Conservation (phyloP, 2,329 filamentous ascomycete genomes). For the Cercospora beticola region DNA sequence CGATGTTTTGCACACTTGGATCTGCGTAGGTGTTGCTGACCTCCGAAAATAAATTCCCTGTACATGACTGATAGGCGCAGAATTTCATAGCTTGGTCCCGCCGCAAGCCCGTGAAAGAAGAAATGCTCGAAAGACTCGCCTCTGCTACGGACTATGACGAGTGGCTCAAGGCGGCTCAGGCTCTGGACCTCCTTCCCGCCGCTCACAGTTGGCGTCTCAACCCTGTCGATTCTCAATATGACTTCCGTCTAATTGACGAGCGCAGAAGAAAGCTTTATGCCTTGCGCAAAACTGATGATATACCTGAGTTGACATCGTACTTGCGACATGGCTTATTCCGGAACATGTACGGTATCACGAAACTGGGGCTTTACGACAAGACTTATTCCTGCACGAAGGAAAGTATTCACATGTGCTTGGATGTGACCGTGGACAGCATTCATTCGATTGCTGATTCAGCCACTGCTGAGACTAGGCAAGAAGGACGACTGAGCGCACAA, state of each 20-base stretch:
- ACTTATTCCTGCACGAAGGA: conserved; percentile 90
- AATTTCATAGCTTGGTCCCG: conserved; percentile 4
- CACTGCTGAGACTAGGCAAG: conserved; percentile 40
- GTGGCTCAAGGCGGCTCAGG: conserved; percentile 24
- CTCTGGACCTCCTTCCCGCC: conserved; percentile 19
- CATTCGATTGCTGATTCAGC: conserved; percentile 71
- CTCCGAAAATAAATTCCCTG: not conserved
- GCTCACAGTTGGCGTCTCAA: conserved; percentile 27
- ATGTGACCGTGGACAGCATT: conserved; percentile 76
- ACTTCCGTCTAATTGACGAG: conserved; percentile 25
- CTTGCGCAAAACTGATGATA: conserved; percentile 18
- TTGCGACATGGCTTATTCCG: conserved; percentile 74
- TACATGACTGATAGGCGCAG: not conserved
- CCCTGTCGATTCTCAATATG: conserved; percentile 25
- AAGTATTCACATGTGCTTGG: conserved; percentile 87
- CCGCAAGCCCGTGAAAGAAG: conserved; percentile 14
- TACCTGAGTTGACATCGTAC: conserved; percentile 69
- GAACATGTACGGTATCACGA: conserved; percentile 86
- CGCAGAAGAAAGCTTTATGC: conserved; percentile 19
- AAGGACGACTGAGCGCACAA: conserved; percentile 60
- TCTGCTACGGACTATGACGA: conserved; percentile 20
- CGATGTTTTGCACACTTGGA: conserved; percentile 3
- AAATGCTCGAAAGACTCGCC: conserved; percentile 17
- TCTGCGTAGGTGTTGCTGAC: not conserved
- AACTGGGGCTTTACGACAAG: conserved; percentile 76